These are phyloP conservation scores for Lineolata rhizophorae DNA, from an alignment of 495 filamentous ascomycete species.

Conservation along the genomic window DNA sequence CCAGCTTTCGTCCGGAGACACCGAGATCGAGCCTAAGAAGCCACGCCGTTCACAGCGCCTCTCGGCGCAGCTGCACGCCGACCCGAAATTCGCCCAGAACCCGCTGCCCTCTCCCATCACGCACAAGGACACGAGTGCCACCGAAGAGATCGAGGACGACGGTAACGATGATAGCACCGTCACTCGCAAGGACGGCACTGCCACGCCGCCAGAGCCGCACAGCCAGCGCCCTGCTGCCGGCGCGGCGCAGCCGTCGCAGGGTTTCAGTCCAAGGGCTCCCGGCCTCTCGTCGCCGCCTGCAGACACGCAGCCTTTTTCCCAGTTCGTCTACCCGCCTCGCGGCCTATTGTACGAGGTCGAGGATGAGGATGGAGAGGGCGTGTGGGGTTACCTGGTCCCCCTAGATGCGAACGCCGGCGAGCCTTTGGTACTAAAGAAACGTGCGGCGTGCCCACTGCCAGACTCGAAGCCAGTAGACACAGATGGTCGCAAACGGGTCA, in stretches of 20 bases:
- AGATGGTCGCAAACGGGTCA: constrained; percentile 15
- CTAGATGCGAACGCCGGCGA: constrained; percentile 45
- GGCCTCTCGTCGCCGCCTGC: constrained; percentile 42
- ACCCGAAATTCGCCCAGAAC: constrained; percentile 28
- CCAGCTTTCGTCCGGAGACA: no score
- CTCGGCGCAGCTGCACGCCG: constrained; percentile 17
- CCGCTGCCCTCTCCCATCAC: constrained; percentile 75
- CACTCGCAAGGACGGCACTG: constrained; percentile 38
- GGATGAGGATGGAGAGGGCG: constrained; percentile 71
- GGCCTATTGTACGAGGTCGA: constrained; percentile 59
- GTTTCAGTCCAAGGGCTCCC: no score
- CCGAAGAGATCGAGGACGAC: constrained; percentile 30
- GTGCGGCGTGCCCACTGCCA: constrained; percentile 37
- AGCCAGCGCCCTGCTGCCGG: constrained; percentile 25
- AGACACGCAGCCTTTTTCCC: constrained; percentile 49
- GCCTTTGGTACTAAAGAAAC: constrained; percentile 49
- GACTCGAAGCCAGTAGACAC: constrained; percentile 13
- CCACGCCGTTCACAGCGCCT: constrained; percentile 40
- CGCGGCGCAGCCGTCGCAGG: no score
- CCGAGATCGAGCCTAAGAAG: constrained; percentile 31
- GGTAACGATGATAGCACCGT: no score
- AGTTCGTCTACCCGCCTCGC: constrained; percentile 56
- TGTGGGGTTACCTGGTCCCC: constrained; percentile 90
- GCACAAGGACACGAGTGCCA: constrained; percentile 32
- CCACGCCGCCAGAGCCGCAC: constrained; percentile 38